These are phyloP conservation scores for Termitomyces sp. DNA, from an alignment of 768 basidiomycete species.

Conservation along the genomic window DNA sequence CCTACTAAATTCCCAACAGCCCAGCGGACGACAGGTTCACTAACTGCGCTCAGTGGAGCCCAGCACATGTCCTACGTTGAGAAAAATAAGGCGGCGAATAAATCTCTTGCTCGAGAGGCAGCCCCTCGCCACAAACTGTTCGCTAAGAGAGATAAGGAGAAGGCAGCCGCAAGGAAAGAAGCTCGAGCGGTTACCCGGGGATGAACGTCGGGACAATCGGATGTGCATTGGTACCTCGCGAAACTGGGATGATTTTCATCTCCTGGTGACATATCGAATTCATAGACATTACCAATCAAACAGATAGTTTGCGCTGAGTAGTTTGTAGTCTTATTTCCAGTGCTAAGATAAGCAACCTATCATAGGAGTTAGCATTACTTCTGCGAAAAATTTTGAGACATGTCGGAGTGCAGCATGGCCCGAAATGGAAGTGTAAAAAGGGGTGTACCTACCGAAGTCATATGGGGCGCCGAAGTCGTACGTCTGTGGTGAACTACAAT, in stretches of 20 bases:
- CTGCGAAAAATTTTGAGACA: constrained; percentile 11
- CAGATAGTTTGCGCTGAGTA: not conserved
- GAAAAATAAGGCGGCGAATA: constrained; percentile 88
- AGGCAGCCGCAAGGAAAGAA: constrained; percentile 47
- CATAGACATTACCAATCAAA: not conserved
- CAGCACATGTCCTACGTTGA: constrained; percentile 93
- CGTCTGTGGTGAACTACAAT: not conserved
- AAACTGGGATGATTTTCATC: constrained; percentile 1
- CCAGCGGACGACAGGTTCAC: constrained; percentile 75
- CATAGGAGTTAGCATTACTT: constrained; percentile 7
- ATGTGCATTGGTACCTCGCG: constrained; percentile 4
- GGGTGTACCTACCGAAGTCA: not conserved
- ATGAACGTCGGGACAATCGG: constrained; percentile 15
- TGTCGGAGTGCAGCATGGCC: constrained; percentile 4
- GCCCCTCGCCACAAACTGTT: constrained; percentile 72
- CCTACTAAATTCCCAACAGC: constrained; percentile 59
- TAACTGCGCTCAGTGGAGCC: constrained; percentile 80
- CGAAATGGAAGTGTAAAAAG: constrained; percentile 5
- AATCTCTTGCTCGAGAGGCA: constrained; percentile 55
- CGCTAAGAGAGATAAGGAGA: constrained; percentile 76
- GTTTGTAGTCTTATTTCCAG: not conserved
- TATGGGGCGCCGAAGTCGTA: not conserved
- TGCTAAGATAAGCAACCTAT: constrained; percentile 8
- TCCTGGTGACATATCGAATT: constrained; percentile 3
- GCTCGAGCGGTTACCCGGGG: constrained; percentile 20